These are phyloP conservation scores for Cercospora zeina DNA, from an alignment of 2,329 filamentous ascomycete genomes.

Conservation along the genomic window DNA sequence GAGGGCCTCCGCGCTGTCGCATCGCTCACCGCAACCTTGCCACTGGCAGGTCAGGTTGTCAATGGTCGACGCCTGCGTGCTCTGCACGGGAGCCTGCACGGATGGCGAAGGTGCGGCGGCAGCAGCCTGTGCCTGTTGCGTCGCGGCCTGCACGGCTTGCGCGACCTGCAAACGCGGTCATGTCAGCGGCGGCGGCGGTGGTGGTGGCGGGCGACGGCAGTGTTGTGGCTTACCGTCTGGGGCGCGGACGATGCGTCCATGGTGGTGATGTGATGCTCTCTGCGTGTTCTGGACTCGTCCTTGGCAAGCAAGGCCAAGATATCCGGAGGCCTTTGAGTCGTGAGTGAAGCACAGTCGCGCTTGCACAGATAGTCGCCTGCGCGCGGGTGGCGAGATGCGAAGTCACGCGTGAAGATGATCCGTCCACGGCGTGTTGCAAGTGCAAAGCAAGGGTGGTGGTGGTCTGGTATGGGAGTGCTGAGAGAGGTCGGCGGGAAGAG, in stretches of 20 bases:
- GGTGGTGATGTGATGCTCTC: background rate
- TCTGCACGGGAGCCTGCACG: constrained; percentile 35
- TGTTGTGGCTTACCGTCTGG: constrained; percentile 14
- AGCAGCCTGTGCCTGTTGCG: constrained; percentile 34
- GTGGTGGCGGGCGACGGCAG: background rate
- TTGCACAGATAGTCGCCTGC: background rate
- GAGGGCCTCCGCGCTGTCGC: constrained; percentile 59
- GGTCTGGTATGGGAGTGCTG: background rate
- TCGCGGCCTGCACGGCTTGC: constrained; percentile 37
- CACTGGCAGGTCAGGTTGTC: constrained; percentile 60
- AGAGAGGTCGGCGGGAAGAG: background rate
- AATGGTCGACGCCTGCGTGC: constrained; percentile 38
- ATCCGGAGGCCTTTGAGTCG: background rate
- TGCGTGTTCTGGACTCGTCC: background rate
- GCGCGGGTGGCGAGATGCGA: background rate
- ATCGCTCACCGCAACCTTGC: constrained; percentile 62
- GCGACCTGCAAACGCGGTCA: constrained; percentile 31
- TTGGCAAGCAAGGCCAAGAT: constrained; percentile 15
- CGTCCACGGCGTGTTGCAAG: background rate
- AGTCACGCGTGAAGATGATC: background rate
- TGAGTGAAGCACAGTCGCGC: background rate
- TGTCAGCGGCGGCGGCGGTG: constrained; percentile 3
- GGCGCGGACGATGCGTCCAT: constrained; percentile 10
- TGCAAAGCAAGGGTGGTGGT: background rate
- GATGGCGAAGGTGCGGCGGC: constrained; percentile 34